phyloP scores from a whole-genome alignment of 164 flowering plant species.

The Magnolia sinica region DNA sequence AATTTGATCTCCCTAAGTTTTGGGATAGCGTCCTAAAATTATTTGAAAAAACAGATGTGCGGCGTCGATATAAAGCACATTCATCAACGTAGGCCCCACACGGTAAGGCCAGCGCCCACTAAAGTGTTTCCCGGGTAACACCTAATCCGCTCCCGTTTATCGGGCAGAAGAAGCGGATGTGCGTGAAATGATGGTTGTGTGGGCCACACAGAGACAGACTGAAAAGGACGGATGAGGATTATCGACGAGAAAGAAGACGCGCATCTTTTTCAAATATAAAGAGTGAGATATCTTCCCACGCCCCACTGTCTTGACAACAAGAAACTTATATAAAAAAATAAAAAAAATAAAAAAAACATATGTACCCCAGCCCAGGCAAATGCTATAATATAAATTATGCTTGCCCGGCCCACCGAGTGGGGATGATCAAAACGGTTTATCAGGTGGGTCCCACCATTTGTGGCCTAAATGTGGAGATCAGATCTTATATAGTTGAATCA shows the following conservation, averaged over 20 bases:
- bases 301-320: not conserved
- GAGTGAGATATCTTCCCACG: not conserved
- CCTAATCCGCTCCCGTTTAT: not conserved
- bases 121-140: too few species aligned
- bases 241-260: not conserved
- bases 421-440: too few species aligned
- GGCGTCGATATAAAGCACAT: too few species aligned
- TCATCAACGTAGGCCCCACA: not conserved
- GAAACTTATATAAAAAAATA: not conserved
- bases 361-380: not conserved
- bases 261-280: not conserved
- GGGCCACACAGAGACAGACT: not conserved
- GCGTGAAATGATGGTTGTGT: not conserved
- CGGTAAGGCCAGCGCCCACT: too few species aligned
- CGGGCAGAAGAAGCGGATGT: not conserved
- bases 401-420: too few species aligned
- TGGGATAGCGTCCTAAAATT: too few species aligned
- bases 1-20: too few species aligned
- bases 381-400: too few species aligned
- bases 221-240: not conserved
- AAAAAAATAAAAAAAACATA: not conserved
- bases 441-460: too few species aligned
- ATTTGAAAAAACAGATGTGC: too few species aligned
- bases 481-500: too few species aligned
- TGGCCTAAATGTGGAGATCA: too few species aligned